Evolutionary conservation across 805 yeast genomes (phyloP).

Genomic region (Diddensiella caesifluorescens): DNA sequence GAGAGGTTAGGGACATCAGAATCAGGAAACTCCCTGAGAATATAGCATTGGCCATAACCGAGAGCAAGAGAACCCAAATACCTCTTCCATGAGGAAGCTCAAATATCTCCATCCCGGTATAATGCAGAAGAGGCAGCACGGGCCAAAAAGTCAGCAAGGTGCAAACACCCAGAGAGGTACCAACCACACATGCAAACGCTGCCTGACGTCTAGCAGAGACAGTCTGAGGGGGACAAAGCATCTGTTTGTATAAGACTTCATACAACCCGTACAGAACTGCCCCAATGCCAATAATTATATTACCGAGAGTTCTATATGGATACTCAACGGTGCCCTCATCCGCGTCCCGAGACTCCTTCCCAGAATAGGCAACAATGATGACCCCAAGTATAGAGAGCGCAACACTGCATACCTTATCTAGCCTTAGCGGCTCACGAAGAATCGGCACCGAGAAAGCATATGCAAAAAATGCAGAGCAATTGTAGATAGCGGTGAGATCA

Average conservation of each 20-base stretch:
- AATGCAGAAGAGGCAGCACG: constrained; percentile 44
- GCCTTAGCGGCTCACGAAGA: constrained; percentile 57
- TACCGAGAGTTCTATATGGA: constrained; percentile 64
- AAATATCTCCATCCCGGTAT: constrained; percentile 54
- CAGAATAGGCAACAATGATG: constrained; percentile 65
- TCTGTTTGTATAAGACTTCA: constrained; percentile 75
- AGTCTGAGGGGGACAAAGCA: constrained; percentile 68
- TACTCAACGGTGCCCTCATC: constrained; percentile 32
- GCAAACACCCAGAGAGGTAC: constrained; percentile 58
- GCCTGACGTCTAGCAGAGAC: constrained; percentile 65
- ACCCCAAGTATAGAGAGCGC: constrained; percentile 70
- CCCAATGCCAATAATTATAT: constrained; percentile 63
- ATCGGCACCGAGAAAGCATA: constrained; percentile 77
- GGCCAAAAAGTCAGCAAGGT: constrained; percentile 49
- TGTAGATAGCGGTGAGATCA: constrained; percentile 86
- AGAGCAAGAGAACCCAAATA: constrained; percentile 45
- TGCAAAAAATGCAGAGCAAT: constrained; percentile 86
- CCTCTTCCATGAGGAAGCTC: constrained; percentile 41
- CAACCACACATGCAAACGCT: constrained; percentile 72
- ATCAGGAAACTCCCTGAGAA: constrained; percentile 71
- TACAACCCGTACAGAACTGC: constrained; percentile 76
- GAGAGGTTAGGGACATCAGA: constrained; percentile 77
- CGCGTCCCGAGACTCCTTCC: constrained; percentile 21
- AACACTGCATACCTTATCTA: constrained; percentile 63
- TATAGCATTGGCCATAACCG: constrained; percentile 56